Percentiles rank a stretch among this genome's conserved stretches.
phyloP scores from a whole-genome alignment of 2,329 filamentous ascomycete genomes.

The Fusarium sp. region DNA sequence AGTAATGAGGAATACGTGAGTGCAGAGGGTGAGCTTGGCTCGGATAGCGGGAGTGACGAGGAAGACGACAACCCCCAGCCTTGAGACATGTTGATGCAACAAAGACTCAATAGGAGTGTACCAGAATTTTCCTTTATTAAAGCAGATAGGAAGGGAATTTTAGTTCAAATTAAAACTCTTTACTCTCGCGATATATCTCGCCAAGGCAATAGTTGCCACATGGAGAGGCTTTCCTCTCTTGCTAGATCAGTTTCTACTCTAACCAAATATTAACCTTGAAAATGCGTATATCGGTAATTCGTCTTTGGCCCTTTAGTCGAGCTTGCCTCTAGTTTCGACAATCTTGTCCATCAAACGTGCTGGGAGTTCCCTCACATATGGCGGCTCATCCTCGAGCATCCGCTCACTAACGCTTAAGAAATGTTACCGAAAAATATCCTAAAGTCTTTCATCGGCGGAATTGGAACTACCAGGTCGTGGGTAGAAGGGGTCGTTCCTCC shows the following conservation, averaged over 20 bases:
- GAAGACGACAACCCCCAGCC: neutral
- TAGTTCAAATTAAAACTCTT: neutral
- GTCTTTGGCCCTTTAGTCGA: neutral
- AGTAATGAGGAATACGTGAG: neutral
- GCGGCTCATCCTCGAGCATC: neutral
- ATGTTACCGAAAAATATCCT: conserved; percentile 39
- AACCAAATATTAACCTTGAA: neutral
- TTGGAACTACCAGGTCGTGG: conserved; percentile 52
- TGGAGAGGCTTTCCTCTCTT: neutral
- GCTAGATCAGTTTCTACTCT: neutral
- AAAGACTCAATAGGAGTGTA: neutral
- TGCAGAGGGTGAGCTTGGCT: neutral
- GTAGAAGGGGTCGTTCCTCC: conserved; percentile 65
- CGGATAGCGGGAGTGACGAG: neutral
- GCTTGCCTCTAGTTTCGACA: neutral
- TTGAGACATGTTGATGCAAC: neutral
- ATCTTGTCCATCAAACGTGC: neutral
- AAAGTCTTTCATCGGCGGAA: conserved; percentile 30
- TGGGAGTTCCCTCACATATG: neutral
- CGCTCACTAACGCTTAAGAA: neutral
- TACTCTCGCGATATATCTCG: neutral
- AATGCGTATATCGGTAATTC: neutral
- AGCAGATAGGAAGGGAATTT: neutral
- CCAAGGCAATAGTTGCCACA: neutral
- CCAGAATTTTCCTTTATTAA: neutral